A percentile compares a stretch with the other conserved stretches of the same genome.
These are phyloP conservation scores for Gossypium schwendimanii DNA, from an alignment of 441 rosid species.

Conservation along the genomic window DNA sequence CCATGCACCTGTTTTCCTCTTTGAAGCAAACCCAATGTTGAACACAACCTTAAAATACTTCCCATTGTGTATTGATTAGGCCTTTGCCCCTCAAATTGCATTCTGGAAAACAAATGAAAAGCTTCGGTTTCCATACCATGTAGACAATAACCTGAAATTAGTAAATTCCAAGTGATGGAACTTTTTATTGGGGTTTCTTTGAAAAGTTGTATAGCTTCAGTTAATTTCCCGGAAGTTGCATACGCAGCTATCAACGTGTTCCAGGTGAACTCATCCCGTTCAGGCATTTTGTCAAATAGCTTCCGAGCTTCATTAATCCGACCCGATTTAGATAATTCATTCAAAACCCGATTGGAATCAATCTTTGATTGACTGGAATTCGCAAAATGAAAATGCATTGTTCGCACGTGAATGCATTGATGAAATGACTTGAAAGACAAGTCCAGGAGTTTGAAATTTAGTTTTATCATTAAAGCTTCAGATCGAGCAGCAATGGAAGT, in stretches of 20 bases:
- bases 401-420: neutral
- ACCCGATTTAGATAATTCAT: conserved; percentile 42
- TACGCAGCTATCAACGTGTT: conserved; percentile 75
- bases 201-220: conserved; percentile 52
- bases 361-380: conserved; percentile 21
- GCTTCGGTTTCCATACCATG: conserved; percentile 44
- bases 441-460: conserved; percentile 12
- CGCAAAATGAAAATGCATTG: conserved; percentile 10
- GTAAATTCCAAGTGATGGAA: conserved; percentile 68
- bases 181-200: conserved; percentile 41
- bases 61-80: conserved; percentile 65
- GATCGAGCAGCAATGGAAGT: neutral
- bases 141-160: conserved; percentile 64
- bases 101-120: conserved; percentile 47
- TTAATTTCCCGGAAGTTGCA: conserved; percentile 53
- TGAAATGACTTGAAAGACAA: conserved; percentile 3
- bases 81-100: conserved; percentile 57
- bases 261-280: conserved; percentile 69
- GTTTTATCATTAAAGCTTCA: conserved; percentile 27
- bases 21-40: conserved; percentile 33
- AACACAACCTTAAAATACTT: conserved; percentile 57
- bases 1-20: conserved; percentile 76
- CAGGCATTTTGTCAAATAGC: conserved; percentile 61
- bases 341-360: conserved; percentile 35
- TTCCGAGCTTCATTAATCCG: conserved; percentile 55